phyloP scores from a whole-genome alignment of 1,139 yeast genomes.

The Scheffersomyces cryptocercus region DNA sequence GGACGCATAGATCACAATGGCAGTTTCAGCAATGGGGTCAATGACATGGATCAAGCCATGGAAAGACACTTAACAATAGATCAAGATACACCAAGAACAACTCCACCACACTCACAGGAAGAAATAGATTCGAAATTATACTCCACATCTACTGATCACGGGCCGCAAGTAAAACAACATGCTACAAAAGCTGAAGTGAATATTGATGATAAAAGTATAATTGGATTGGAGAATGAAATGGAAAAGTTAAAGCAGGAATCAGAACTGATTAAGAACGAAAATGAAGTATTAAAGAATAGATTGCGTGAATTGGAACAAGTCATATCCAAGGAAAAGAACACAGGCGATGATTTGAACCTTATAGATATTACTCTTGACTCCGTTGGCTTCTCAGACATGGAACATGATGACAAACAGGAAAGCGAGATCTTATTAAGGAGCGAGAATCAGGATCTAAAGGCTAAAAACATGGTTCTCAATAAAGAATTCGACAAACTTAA shows the following conservation, averaged over 20 bases:
- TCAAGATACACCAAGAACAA: conserved; percentile 21
- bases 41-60: conserved; percentile 2
- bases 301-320: conserved; percentile 4
- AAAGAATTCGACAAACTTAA: conserved; percentile 8
- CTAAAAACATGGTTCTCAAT: conserved; percentile 5
- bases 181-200: conserved; percentile 1
- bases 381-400: not conserved
- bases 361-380: not conserved
- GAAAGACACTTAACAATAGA: conserved; percentile 2
- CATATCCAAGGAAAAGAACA: not conserved
- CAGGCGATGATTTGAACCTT: not conserved
- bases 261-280: not conserved
- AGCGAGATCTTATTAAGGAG: conserved; percentile 1
- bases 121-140: conserved; percentile 8
- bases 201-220: not conserved
- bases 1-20: conserved; percentile 10
- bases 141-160: conserved; percentile 1
- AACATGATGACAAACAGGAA: not conserved
- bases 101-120: conserved; percentile 28
- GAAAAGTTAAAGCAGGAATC: conserved; percentile 10
- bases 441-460: conserved; percentile 17
- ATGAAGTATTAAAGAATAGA: not conserved
- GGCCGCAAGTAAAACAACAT: not conserved
- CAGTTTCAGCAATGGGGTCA: conserved; percentile 2
- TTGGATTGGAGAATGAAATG: conserved; percentile 9